These are phyloP conservation scores for Nemania serpens DNA, from an alignment of 2,329 filamentous ascomycete genomes.

Conservation along the genomic window DNA sequence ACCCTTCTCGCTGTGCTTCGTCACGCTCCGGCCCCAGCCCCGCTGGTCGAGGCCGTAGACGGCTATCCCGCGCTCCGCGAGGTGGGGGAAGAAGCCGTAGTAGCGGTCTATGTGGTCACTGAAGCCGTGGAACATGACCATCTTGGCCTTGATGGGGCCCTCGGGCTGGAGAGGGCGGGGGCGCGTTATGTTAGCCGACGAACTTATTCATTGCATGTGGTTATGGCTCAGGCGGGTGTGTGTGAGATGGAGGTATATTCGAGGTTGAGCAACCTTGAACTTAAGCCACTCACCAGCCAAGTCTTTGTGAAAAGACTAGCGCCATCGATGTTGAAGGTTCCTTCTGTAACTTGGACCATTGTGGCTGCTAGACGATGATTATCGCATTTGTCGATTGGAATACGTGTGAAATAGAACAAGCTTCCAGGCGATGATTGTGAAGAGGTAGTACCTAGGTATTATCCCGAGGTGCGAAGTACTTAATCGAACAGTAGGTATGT, in stretches of 20 bases:
- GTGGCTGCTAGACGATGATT: conserved; percentile 10
- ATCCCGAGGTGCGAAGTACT: no score
- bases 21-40: conserved; percentile 82
- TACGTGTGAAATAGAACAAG: no score
- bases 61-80: conserved; percentile 74
- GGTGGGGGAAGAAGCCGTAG: conserved; percentile 70
- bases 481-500: no score
- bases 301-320: conserved; percentile 60
- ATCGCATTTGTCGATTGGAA: neutral
- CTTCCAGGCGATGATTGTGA: no score
- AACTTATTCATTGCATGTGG: neutral
- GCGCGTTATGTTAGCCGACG: neutral
- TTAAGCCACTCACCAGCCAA: conserved; percentile 63
- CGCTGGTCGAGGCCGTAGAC: conserved; percentile 82
- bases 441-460: no score
- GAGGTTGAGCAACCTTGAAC: no score
- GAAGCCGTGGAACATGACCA: conserved; percentile 88
- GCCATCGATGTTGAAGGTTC: conserved; percentile 53
- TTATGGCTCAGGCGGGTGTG: neutral
- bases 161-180: conserved; percentile 50
- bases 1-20: conserved; percentile 65
- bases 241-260: no score
- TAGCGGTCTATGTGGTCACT: conserved; percentile 84
- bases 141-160: conserved; percentile 65
- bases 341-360: conserved; percentile 54